Base-by-base conservation (phyloP, 2,329 filamentous ascomycete species). In the Aspergillus puulaauensis region DNA sequence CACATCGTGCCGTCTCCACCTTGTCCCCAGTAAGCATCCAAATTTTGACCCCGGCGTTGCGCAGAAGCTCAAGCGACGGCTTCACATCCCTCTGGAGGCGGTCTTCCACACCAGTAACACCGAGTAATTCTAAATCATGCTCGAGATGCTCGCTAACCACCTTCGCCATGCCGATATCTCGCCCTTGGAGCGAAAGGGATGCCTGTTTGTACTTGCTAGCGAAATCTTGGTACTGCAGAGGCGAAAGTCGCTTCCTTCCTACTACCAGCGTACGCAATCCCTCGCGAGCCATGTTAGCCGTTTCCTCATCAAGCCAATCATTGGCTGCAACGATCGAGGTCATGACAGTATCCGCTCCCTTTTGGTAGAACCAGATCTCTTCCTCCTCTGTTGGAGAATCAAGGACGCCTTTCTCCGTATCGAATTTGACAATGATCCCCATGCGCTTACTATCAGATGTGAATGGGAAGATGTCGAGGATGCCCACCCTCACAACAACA, bases 1-100 rank as follows among this genome's bases (percentile, higher is more conserved):
- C 93, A 75, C 95, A 99, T 37, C 95, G 88, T 15, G 95, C 95
- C 14, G 95, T 99, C 77, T 99, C 95, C 3, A 99, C 91, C 76
- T 99, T 99, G 81, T 99, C 95, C 47, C 95, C 95, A 0, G 95
- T 99, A 72, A 99, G 81, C 95, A 99, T 99, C 95, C 95, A 99
- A 51, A 99, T 98, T 75, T 98, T 98, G 77, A 99, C 95, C 24
- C 95, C 95, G 0, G 95, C 95, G 68, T 99, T 99, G 64, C 95
- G 90, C 52, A 99, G 84, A 5, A 99, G 85, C 74, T 99, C 96
- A 6, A 99, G 82, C 0, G 92, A 96, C 1, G 93, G 90, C 73
- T 98, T 99, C 69, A 99, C 95, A 69, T 98, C 92, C 62, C 88
- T 88, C 73, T 99, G 95, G 12, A 99, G 84, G 71, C 96, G 96